These are phyloP conservation scores for Coemansia sp. DNA, from an alignment of 192 early-diverging fungal genomes.

Conservation along the genomic window DNA sequence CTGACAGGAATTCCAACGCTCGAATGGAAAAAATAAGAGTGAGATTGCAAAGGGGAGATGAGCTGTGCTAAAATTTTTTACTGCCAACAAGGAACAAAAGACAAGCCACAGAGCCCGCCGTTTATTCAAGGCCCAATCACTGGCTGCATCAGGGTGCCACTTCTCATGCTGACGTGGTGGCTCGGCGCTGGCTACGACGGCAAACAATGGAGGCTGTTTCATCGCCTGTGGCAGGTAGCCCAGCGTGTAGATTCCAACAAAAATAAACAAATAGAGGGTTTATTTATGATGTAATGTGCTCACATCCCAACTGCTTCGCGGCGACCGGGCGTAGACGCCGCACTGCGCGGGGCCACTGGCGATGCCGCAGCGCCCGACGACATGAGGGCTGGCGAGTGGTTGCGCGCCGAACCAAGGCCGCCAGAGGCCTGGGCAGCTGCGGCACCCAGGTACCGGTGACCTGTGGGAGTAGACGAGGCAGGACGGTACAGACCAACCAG, in stretches of 20 bases:
- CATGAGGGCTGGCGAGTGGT: conserved; percentile 18
- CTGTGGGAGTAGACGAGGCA: conserved; percentile 43
- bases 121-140: not conserved
- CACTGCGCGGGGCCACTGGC: conserved; percentile 44
- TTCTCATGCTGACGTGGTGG: not conserved
- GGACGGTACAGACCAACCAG: conserved; percentile 34
- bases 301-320: conserved; percentile 36
- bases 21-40: not conserved
- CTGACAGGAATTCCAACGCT: too few species aligned
- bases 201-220: not conserved
- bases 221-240: too few species aligned
- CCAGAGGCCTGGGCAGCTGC: not conserved
- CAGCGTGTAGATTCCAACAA: too few species aligned
- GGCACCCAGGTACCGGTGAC: conserved; percentile 9
- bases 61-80: too few species aligned
- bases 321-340: conserved; percentile 47
- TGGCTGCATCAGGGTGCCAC: not conserved
- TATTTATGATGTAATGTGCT: too few species aligned
- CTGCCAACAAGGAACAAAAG: too few species aligned
- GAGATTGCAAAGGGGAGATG: too few species aligned
- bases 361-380: conserved; percentile 13
- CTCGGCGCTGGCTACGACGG: conserved; percentile 1
- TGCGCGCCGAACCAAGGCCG: conserved; percentile 14
- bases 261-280: too few species aligned
- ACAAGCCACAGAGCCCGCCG: too few species aligned